Percentiles rank a stretch among this genome's conserved stretches.
Conservation (phyloP, 2,329 filamentous ascomycete species). For the Ceratocystis eucalypticola region DNA sequence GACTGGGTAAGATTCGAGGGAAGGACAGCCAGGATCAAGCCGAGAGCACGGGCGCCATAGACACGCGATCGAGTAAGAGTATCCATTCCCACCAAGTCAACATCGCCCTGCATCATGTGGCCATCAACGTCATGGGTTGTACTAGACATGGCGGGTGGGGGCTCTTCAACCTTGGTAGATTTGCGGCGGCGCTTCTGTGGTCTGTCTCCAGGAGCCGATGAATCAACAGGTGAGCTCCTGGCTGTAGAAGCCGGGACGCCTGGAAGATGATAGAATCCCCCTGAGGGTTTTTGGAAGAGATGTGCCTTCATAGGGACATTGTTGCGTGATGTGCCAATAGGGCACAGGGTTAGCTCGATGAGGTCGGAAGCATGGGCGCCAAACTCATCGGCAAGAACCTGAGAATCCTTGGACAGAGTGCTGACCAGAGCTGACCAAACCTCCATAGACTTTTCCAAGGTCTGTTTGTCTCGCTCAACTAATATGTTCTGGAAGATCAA, state of each 20-base stretch:
- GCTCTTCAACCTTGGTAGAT: slow-evolving; percentile 67
- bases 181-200: slow-evolving; percentile 66
- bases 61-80: slow-evolving; percentile 78
- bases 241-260: slow-evolving; percentile 16
- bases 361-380: slow-evolving; percentile 63
- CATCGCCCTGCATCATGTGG: slow-evolving; percentile 93
- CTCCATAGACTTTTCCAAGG: slow-evolving; percentile 69
- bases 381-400: slow-evolving; percentile 59
- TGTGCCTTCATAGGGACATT: slow-evolving; percentile 83
- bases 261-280: slow-evolving; percentile 56
- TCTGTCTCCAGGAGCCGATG: slow-evolving; percentile 45
- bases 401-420: slow-evolving; percentile 49
- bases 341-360: slow-evolving; percentile 72
- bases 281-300: slow-evolving; percentile 87
- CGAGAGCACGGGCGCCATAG: slow-evolving; percentile 75
- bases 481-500: slow-evolving; percentile 91
- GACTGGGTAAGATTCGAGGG: slow-evolving; percentile 52
- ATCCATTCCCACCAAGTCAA: slow-evolving; percentile 85
- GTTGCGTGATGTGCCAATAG: slow-evolving; percentile 80
- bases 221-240: slow-evolving; percentile 29
- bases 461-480: slow-evolving; percentile 76
- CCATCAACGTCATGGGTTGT: slow-evolving; percentile 91
- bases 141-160: slow-evolving; percentile 35
- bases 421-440: slow-evolving; percentile 72
- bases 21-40: slow-evolving; percentile 65